Evolutionary conservation across 192 early-diverging fungal genomes (phyloP).

Genomic region (Mortierella hygrophila): DNA sequence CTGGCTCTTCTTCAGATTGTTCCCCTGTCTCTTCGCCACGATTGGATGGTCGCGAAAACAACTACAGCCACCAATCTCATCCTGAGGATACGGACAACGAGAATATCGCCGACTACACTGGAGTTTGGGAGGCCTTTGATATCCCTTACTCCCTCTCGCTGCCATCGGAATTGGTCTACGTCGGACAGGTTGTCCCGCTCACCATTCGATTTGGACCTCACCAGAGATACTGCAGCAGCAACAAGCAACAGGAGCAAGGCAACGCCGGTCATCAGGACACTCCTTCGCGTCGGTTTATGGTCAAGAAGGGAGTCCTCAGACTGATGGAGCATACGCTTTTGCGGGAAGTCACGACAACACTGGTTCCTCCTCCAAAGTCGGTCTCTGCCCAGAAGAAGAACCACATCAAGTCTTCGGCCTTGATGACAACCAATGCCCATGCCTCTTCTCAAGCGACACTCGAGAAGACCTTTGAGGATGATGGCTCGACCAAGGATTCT

Average conservation of each 20-base stretch:
- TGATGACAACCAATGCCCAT: not conserved
- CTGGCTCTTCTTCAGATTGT: not conserved
- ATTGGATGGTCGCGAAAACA: not conserved
- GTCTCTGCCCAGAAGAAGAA: not conserved
- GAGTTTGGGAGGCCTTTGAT: constrained; percentile 49
- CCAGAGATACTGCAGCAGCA: not conserved
- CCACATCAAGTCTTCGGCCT: not conserved
- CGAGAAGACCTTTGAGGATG: not conserved
- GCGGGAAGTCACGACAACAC: constrained; percentile 25
- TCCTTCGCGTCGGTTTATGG: constrained; percentile 25
- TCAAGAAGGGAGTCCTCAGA: constrained; percentile 48
- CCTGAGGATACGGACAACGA: not conserved
- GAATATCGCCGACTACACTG: constrained; percentile 34
- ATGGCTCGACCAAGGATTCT: not conserved
- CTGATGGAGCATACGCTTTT: constrained; percentile 44
- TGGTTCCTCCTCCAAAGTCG: not conserved
- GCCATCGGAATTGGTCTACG: constrained; percentile 32
- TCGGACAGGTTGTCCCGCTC: constrained; percentile 35
- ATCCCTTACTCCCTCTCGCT: constrained; percentile 38
- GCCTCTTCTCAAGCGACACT: not conserved
- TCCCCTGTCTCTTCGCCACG: not conserved
- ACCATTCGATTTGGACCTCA: constrained; percentile 27
- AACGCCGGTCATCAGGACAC: not conserved
- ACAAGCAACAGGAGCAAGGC: not conserved
- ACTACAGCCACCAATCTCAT: not conserved